Evolutionary conservation across 148 eudicot genomes (phyloP), one percentile per base, ranked within the genome.

Genomic region (Fagopyrum homotropicum): DNA sequence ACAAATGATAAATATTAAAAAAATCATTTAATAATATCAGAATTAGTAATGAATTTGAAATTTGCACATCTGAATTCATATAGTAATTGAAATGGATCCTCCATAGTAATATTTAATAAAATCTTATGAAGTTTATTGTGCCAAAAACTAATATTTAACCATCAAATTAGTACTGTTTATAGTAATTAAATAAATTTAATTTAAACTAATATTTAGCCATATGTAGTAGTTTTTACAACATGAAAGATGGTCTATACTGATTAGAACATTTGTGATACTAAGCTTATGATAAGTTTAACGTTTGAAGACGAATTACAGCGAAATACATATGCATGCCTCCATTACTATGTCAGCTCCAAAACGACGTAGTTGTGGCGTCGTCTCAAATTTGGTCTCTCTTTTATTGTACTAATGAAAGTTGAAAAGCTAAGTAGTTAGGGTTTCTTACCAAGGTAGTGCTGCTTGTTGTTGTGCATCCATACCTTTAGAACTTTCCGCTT

Each of bases 381-480:
- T 1, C 2, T 40, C 9, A 8, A 66, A 54, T 10, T 10, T 54
- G 59, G 2, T 4, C 3, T 57, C 63, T 57, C 26, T 6, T 19
- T 19, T 55, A 6, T 57, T 57, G 22, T 63, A 63, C 3, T 15
- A 4, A 11, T 11, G 43, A 5, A 0, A 19, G 69, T 2, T 19
- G 17, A 10, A 17, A 0, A 22, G 10, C 40, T 63, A 11, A 35
- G 2, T 35, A 6, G 35, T 19, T 68, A 68, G 72, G 72, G 72
- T 68, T 68, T 68, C 72, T 68, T 68, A 68, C 72, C 72, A n/a
- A 45, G 46, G 72, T 35, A 68, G 48, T 14, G 14, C 5, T 72
- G 76, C 46, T 80, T 80, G 75, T 80, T 80, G 72, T 80, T 80
- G 69, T 80, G 83, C 77, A 80, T 73, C 83, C 83, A 80, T 10